phyloP scores from a whole-genome alignment of 441 rosid genomes.

The Pelargonium myrrhifolium region DNA sequence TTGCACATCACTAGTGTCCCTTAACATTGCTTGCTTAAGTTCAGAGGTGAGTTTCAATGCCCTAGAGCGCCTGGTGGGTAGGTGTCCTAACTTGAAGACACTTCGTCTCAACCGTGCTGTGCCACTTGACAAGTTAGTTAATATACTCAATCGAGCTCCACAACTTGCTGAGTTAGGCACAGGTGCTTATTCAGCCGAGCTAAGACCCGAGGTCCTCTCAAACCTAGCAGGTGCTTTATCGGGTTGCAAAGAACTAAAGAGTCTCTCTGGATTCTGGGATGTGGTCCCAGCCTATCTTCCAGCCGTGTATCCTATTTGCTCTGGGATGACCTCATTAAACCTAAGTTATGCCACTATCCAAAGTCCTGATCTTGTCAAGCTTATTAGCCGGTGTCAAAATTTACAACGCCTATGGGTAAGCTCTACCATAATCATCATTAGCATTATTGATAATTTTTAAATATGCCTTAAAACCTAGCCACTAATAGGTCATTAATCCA shows the following conservation, averaged over 20 bases:
- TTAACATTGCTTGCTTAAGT: slow-evolving; percentile 88
- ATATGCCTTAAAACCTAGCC: too few relatives aligned
- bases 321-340: slow-evolving; percentile 57
- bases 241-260: slow-evolving; percentile 49
- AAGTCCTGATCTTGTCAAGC: slow-evolving; percentile 51
- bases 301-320: slow-evolving; percentile 54
- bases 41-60: slow-evolving; percentile 71
- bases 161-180: slow-evolving; percentile 70
- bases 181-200: slow-evolving; percentile 63
- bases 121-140: slow-evolving; percentile 57
- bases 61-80: slow-evolving; percentile 78
- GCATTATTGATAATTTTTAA: too few relatives aligned
- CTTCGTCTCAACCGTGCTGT: slow-evolving; percentile 72
- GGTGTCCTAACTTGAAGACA: slow-evolving; percentile 76
- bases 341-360: slow-evolving; percentile 72
- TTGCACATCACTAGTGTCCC: slow-evolving; percentile 61
- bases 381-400: slow-evolving; percentile 53
- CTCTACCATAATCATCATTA: background rate
- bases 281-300: slow-evolving; percentile 52
- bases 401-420: slow-evolving; percentile 85
- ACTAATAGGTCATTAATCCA: too few relatives aligned
- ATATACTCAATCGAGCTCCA: slow-evolving; percentile 53
- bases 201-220: slow-evolving; percentile 42
- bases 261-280: slow-evolving; percentile 86
- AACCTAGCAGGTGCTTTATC: slow-evolving; percentile 40